phyloP scores from a whole-genome alignment of 148 eudicot genomes.

The Rhododendron molle region DNA sequence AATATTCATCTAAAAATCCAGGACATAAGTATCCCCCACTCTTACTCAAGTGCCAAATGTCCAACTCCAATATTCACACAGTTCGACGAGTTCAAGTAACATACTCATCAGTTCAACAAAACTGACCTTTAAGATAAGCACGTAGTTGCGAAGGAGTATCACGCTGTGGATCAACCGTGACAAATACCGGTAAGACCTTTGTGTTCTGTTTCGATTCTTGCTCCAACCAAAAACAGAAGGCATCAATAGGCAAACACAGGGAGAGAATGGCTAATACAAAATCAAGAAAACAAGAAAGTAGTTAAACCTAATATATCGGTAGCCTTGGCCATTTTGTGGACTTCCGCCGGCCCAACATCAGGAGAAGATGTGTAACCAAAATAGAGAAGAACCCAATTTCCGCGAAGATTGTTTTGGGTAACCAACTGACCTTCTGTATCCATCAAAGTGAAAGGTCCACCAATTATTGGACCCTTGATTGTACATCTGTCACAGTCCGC shows the following conservation, averaged over 20 bases:
- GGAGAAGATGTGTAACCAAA: constrained; percentile 98
- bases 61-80: background rate
- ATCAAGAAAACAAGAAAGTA: background rate
- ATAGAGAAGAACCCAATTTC: constrained; percentile 83
- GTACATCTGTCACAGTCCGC: constrained; percentile 29
- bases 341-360: constrained; percentile 81
- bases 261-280: background rate
- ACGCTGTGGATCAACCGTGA: constrained; percentile 89
- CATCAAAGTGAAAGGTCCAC: constrained; percentile 89
- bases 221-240: constrained; percentile 18
- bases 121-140: constrained; percentile 78
- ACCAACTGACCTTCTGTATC: constrained; percentile 53
- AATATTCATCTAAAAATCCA: background rate
- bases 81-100: background rate
- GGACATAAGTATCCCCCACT: background rate
- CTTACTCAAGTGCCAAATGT: background rate
- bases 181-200: constrained; percentile 72
- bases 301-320: constrained; percentile 52
- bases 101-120: background rate
- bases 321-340: constrained; percentile 76
- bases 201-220: constrained; percentile 60
- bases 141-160: constrained; percentile 74
- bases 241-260: constrained; percentile 14
- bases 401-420: constrained; percentile 59
- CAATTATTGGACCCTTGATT: constrained; percentile 65